Evolutionary conservation across 2,329 filamentous ascomycete species (phyloP).

Genomic region (Thermochaetoides dissita): DNA sequence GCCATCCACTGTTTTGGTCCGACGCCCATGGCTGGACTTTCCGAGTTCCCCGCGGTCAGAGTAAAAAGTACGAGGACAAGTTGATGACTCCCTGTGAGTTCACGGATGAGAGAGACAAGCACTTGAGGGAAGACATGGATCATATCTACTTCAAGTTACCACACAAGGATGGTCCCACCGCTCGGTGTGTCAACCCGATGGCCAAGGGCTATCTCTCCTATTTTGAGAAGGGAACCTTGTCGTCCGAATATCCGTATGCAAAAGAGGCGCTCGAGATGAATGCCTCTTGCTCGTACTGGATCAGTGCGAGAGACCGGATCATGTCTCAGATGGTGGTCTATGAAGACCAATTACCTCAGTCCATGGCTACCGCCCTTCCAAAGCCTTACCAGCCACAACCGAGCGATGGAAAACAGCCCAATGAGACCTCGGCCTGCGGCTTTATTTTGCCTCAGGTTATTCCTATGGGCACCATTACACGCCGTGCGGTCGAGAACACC

Average conservation of each 20-base stretch:
- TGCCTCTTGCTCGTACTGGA: conserved; percentile 97
- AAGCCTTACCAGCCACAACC: conserved; percentile 10
- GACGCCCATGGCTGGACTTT: conserved; percentile 91
- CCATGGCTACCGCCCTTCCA: conserved; percentile 3
- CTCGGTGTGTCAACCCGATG: conserved; percentile 74
- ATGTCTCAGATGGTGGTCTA: conserved; percentile 93
- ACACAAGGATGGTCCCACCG: conserved; percentile 82
- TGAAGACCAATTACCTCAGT: conserved; percentile 39
- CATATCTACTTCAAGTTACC: conserved; percentile 82
- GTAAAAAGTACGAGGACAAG: conserved; percentile 51
- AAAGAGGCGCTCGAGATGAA: conserved; percentile 98
- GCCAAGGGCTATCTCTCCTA: conserved; percentile 83
- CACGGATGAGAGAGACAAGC: conserved; percentile 53
- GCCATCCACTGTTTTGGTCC: conserved; percentile 82
- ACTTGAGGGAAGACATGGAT: conserved; percentile 50
- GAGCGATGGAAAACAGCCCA: background rate
- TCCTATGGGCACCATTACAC: conserved; percentile 94
- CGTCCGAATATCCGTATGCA: conserved; percentile 77
- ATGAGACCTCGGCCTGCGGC: conserved; percentile 32
- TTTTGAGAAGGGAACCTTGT: conserved; percentile 78
- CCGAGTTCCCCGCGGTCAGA: conserved; percentile 50
- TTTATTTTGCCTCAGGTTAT: conserved; percentile 93
- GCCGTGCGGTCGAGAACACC: conserved; percentile 89
- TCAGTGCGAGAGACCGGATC: conserved; percentile 85
- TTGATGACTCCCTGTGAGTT: conserved; percentile 66